Percentiles rank a stretch among this genome's conserved stretches.
Conservation (phyloP, 306 rosid genomes). For the Myrica gale region DNA sequence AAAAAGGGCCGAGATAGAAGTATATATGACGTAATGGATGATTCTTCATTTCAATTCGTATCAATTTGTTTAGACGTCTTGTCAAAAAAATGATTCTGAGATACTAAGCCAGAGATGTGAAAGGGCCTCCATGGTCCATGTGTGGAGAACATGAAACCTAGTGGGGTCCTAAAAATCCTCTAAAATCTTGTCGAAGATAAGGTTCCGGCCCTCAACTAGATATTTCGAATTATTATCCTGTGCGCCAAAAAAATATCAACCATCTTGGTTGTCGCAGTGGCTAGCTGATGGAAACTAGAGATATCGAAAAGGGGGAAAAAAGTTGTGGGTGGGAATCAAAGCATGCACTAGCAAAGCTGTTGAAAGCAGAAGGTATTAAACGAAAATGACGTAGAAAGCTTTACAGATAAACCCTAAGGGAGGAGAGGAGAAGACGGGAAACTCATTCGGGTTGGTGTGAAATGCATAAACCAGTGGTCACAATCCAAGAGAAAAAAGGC, state of each 20-base stretch:
- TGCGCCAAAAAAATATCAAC: background rate
- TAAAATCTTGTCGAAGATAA: background rate
- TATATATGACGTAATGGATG: background rate
- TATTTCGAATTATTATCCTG: background rate
- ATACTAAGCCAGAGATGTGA: background rate
- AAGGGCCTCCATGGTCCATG: background rate
- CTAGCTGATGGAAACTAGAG: background rate
- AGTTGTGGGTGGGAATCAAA: background rate
- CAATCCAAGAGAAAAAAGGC: constrained; percentile 1
- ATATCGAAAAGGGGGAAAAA: background rate
- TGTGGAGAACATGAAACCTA: background rate
- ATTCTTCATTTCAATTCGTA: background rate
- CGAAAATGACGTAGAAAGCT: background rate
- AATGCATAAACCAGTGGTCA: constrained; percentile 11
- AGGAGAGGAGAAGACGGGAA: background rate
- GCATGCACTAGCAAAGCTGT: background rate
- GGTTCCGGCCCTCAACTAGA: background rate
- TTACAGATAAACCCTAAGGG: no score
- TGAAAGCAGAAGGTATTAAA: background rate
- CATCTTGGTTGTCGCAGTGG: background rate
- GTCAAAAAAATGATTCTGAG: background rate
- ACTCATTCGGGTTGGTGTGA: background rate
- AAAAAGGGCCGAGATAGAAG: background rate
- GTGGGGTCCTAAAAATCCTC: background rate
- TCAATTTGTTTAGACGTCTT: background rate